phyloP scores from a whole-genome alignment of 352 stramenopile species.

The Phytopythium ostracodes region DNA sequence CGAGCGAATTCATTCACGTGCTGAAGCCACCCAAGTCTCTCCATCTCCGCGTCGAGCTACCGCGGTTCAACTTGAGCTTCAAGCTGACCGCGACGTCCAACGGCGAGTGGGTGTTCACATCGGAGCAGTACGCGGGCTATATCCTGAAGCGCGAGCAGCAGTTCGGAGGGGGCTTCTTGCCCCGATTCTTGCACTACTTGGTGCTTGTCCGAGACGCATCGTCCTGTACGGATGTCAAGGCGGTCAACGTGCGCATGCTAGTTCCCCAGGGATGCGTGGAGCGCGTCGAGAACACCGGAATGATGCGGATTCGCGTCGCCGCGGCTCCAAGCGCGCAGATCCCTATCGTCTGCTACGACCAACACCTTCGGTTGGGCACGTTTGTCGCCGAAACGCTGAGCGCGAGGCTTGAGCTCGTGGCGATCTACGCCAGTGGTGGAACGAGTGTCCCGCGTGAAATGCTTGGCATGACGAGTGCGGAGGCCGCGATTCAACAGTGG shows the following conservation, averaged over 20 bases:
- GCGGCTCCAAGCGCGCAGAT: conserved; percentile 11
- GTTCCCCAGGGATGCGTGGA: too few relatives aligned
- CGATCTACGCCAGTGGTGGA: conserved; percentile 26
- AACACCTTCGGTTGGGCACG: conserved; percentile 25
- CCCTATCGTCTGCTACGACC: conserved; percentile 21
- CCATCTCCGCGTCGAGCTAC: conserved; percentile 33
- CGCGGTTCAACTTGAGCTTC: conserved; percentile 40
- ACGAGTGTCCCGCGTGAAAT: conserved; percentile 22
- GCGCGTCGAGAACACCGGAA: too few relatives aligned
- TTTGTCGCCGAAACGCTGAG: conserved; percentile 36
- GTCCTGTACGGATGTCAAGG: too few relatives aligned
- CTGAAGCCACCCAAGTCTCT: neutral
- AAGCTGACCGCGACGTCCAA: conserved; percentile 4
- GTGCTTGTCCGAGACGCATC: too few relatives aligned
- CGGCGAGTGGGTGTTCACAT: neutral
- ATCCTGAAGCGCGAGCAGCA: too few relatives aligned
- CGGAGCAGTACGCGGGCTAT: too few relatives aligned
- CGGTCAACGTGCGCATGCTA: neutral
- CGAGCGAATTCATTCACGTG: conserved; percentile 24
- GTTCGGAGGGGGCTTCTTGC: too few relatives aligned
- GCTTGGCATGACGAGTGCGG: conserved; percentile 41
- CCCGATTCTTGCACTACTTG: too few relatives aligned
- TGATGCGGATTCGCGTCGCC: conserved; percentile 8
- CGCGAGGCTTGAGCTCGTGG: conserved; percentile 33
- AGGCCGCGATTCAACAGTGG: conserved; percentile 38